These are phyloP conservation scores for Melanomma pulvis-pyrius DNA, from an alignment of 495 filamentous ascomycete species.

Conservation along the genomic window DNA sequence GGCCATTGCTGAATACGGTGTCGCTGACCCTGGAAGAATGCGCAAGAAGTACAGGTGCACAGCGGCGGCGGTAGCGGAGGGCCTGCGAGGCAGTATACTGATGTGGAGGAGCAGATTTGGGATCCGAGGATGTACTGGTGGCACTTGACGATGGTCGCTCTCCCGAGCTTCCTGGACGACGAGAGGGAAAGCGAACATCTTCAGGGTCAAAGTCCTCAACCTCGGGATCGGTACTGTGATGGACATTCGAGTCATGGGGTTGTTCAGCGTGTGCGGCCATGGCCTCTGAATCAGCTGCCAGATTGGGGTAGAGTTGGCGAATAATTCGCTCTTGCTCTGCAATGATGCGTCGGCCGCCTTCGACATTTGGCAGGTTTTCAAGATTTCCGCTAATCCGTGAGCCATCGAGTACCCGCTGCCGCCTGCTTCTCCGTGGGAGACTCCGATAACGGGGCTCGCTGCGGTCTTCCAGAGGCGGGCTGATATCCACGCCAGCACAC, in stretches of 20 bases:
- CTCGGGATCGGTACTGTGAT: slow-evolving; percentile 26
- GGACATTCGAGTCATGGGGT: background rate
- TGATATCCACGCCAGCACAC: slow-evolving; percentile 57
- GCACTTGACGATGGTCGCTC: slow-evolving; percentile 25
- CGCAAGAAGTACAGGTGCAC: slow-evolving; percentile 42
- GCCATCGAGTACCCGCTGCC: slow-evolving; percentile 36
- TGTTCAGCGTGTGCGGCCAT: background rate
- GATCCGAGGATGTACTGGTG: slow-evolving; percentile 25
- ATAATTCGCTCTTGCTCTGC: slow-evolving; percentile 40
- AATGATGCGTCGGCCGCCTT: slow-evolving; percentile 28
- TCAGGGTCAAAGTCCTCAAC: slow-evolving; percentile 37
- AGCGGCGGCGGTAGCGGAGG: slow-evolving; percentile 45
- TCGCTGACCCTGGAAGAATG: slow-evolving; percentile 42
- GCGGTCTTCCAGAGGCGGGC: slow-evolving; percentile 57
- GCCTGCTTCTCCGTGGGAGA: slow-evolving; percentile 43
- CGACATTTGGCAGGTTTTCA: slow-evolving; percentile 12
- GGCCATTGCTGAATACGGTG: slow-evolving; percentile 42
- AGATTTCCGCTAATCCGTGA: slow-evolving; percentile 5
- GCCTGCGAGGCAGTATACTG: slow-evolving; percentile 35
- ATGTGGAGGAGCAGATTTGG: slow-evolving; percentile 38
- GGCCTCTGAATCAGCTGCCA: slow-evolving; percentile 5
- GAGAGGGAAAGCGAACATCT: slow-evolving; percentile 33
- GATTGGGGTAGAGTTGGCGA: slow-evolving; percentile 34
- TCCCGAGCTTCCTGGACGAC: slow-evolving; percentile 18
- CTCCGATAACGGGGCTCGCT: slow-evolving; percentile 58